Base-by-base conservation (phyloP, 768 basidiomycete species). In the Paxillus involutus region DNA sequence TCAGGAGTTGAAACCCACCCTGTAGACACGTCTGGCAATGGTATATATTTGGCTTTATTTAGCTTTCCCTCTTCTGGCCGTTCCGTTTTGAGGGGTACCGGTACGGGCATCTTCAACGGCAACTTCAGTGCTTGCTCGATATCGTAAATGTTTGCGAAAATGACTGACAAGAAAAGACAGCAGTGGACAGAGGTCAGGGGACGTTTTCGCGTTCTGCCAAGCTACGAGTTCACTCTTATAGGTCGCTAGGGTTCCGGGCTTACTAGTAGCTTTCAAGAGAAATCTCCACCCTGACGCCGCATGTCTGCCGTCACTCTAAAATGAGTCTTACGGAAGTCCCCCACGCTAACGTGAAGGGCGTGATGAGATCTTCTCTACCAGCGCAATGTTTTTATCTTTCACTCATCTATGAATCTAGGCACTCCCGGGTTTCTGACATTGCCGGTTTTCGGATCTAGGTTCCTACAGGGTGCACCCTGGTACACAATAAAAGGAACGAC, bases 21-120 rank as follows among this genome's bases (percentile, higher is more conserved):
- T 58, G 50, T 53, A 33, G 51, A 52, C 50, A 54, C 62, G 51
- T 62, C 53, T 54, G 67, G 57, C 48, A 59, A 52, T 52, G 48
- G 6, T 29, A 36, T 19, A 29, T 70, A 63, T 68, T 70, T 68
- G 68, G 68, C 41, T 29, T 59, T 68, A 59, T 68, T 68, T 63
- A 53, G 58, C 33, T 52, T 52, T 9, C 19, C 40, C 52, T 50
- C 44, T 62, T 58, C 59, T 51, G 57, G 14, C n/a, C 26, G 32
- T 17, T 41, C 39, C 44, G 36, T 29, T 44, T 49, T 26, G 24
- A 52, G 26, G 13, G 63, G 58, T 11, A 66, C 58, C 0, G 63
- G 58, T 0, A 65, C 65, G 0, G 65, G 65, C 66, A 67, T 65
- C 17, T 16, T 51, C 17, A 39, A 36, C n/a, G 19, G 37, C 26